Percentiles rank a stretch among this genome's conserved stretches.
These are phyloP conservation scores for Globisporangium megalacanthum DNA, from an alignment of 352 stramenopile species.

Conservation along the genomic window DNA sequence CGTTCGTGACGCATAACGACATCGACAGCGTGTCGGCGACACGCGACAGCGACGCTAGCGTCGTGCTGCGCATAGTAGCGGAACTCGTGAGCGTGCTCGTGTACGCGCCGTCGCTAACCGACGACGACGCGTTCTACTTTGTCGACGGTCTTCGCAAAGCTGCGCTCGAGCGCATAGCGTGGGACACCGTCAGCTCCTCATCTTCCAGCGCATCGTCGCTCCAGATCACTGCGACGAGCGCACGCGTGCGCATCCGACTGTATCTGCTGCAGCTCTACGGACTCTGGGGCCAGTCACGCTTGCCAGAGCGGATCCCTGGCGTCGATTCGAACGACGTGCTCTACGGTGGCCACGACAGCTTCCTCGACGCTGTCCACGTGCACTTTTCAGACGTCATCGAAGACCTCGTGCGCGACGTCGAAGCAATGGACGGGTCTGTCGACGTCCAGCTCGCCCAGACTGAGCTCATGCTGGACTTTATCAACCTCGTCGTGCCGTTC, in stretches of 20 bases:
- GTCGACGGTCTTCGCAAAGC: constrained; percentile 69
- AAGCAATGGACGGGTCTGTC: constrained; percentile 18
- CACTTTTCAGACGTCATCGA: constrained; percentile 50
- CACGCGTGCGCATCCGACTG: constrained; percentile 34
- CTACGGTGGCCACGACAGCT: constrained; percentile 58
- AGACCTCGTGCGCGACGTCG: constrained; percentile 41
- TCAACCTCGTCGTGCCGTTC: constrained; percentile 37
- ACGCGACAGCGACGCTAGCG: neutral
- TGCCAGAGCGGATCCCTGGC: constrained; percentile 30
- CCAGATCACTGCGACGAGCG: constrained; percentile 10
- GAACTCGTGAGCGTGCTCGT: constrained; percentile 64
- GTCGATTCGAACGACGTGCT: constrained; percentile 86
- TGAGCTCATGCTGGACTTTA: constrained; percentile 59
- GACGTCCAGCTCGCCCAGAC: constrained; percentile 20
- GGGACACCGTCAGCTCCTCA: constrained; percentile 6
- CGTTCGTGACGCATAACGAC: neutral
- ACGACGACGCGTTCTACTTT: constrained; percentile 87
- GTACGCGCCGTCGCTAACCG: constrained; percentile 67
- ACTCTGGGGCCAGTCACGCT: constrained; percentile 46
- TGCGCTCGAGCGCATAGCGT: constrained; percentile 47
- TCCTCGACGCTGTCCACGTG: constrained; percentile 40
- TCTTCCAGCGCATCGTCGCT: constrained; percentile 2
- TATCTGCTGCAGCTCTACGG: constrained; percentile 48
- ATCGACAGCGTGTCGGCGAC: neutral
- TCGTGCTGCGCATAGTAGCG: constrained; percentile 26